phyloP scores from a whole-genome alignment of 208 protist genomes.

The Crithidia fasciculata region DNA sequence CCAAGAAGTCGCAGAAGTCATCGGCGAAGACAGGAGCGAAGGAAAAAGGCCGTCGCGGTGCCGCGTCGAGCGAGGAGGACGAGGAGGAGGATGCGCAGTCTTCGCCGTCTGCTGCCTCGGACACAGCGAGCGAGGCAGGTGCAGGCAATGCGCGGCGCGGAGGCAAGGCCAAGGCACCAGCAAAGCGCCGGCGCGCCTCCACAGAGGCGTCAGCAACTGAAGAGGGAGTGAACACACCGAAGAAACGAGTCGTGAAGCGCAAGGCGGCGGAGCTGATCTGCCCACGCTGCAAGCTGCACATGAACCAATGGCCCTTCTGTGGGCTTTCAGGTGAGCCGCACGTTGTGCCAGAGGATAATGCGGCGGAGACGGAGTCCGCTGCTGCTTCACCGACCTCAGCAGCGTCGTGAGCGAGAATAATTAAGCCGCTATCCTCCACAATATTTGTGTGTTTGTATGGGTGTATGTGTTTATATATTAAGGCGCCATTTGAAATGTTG shows the following conservation, averaged over 20 bases:
- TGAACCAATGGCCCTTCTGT: constrained; percentile 70
- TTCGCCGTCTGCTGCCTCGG: background rate
- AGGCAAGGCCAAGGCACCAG: background rate
- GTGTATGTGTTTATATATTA: too few species aligned
- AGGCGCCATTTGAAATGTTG: too few species aligned
- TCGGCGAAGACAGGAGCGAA: background rate
- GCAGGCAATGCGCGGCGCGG: background rate
- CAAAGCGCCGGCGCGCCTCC: constrained; percentile 3
- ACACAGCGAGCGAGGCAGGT: constrained; percentile 2
- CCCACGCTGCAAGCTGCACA: constrained; percentile 46
- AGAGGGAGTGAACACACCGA: background rate
- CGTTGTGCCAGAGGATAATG: constrained; percentile 11
- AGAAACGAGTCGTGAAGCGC: background rate
- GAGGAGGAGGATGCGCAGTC: background rate
- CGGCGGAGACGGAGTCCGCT: background rate
- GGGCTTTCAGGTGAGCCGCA: constrained; percentile 62
- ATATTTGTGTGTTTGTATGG: too few species aligned
- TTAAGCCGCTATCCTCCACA: too few species aligned
- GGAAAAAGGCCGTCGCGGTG: background rate
- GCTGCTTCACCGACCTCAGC: background rate
- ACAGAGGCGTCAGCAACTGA: background rate
- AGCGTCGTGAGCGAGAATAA: background rate
- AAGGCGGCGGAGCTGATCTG: constrained; percentile 36
- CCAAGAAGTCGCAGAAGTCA: background rate
- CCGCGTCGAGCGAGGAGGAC: constrained; percentile 3